A percentile compares a stretch with the other conserved stretches of the same genome.
phyloP scores from a whole-genome alignment of 306 rosid genomes.

The Trifolium pratense region DNA sequence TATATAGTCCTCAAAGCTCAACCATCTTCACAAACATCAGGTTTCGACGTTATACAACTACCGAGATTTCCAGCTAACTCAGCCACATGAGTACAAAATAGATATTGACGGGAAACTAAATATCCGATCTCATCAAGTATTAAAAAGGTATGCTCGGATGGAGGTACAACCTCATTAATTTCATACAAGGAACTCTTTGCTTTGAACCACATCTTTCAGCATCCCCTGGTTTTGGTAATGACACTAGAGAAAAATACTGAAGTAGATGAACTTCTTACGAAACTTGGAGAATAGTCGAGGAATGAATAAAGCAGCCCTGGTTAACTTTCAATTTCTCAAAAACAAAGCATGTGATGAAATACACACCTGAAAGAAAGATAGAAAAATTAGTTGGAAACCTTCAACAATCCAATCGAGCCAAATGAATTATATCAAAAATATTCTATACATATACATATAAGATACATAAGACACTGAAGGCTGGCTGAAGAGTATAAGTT shows the following conservation, averaged over 20 bases:
- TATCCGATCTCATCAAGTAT: conserved; percentile 56
- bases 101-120: conserved; percentile 44
- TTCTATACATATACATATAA: not conserved
- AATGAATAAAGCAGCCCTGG: conserved; percentile 34
- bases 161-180: conserved; percentile 51
- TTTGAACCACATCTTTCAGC: conserved; percentile 93
- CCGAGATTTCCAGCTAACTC: conserved; percentile 44
- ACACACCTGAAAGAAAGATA: conserved; percentile 47
- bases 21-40: conserved; percentile 72
- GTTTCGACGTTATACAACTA: conserved; percentile 49
- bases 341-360: conserved; percentile 6
- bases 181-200: conserved; percentile 53
- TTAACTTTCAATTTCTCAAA: conserved; percentile 38
- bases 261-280: conserved; percentile 19
- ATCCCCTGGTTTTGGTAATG: conserved; percentile 68
- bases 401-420: conserved; percentile 17
- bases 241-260: conserved; percentile 42
- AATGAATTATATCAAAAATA: not conserved
- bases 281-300: conserved; percentile 10
- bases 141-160: conserved; percentile 50
- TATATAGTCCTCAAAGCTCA: conserved; percentile 49
- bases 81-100: conserved; percentile 45
- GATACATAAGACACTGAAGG: not conserved
- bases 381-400: conserved; percentile 18
- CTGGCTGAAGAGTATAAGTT: no score